Evolutionary conservation across 345 rosid species (phyloP).

Genomic region (Microthlaspi erraticum): DNA sequence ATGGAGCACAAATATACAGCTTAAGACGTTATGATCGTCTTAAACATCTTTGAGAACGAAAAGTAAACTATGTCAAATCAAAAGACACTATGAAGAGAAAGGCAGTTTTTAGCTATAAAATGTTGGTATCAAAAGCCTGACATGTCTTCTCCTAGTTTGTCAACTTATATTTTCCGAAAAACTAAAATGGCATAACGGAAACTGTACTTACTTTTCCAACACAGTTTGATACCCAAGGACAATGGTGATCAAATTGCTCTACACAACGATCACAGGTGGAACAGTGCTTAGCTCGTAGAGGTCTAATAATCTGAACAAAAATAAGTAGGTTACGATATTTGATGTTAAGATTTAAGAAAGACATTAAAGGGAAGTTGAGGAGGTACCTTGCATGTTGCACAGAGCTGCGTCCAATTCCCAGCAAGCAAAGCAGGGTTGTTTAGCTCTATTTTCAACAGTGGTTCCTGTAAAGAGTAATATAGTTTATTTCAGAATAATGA

Average conservation of each 20-base stretch:
- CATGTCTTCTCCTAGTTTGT: background rate
- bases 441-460: slow-evolving; percentile 85
- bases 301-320: slow-evolving; percentile 78
- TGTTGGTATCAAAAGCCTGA: slow-evolving; percentile 33
- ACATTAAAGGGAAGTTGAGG: slow-evolving; percentile 18
- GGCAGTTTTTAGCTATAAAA: background rate
- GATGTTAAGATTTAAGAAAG: background rate
- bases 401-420: slow-evolving; percentile 98
- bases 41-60: slow-evolving; percentile 1
- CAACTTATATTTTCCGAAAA: slow-evolving; percentile 11
- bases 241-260: slow-evolving; percentile 98
- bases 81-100: slow-evolving; percentile 6
- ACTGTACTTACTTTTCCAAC: slow-evolving; percentile 79
- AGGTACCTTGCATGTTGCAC: slow-evolving; percentile 95
- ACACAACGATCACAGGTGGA: slow-evolving; percentile 94
- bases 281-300: slow-evolving; percentile 98
- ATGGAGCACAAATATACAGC: slow-evolving; percentile 5
- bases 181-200: slow-evolving; percentile 1
- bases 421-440: slow-evolving; percentile 92
- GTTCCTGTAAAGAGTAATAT: slow-evolving; percentile 59
- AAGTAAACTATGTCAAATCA: slow-evolving; percentile 1
- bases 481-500: slow-evolving; percentile 12
- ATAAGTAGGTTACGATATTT: slow-evolving; percentile 15
- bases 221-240: slow-evolving; percentile 99
- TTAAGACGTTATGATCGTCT: background rate